A percentile compares a stretch with the other conserved stretches of the same genome.
phyloP scores from a whole-genome alignment of 2,329 filamentous ascomycete genomes.

The Aphanoascus verrucosus region DNA sequence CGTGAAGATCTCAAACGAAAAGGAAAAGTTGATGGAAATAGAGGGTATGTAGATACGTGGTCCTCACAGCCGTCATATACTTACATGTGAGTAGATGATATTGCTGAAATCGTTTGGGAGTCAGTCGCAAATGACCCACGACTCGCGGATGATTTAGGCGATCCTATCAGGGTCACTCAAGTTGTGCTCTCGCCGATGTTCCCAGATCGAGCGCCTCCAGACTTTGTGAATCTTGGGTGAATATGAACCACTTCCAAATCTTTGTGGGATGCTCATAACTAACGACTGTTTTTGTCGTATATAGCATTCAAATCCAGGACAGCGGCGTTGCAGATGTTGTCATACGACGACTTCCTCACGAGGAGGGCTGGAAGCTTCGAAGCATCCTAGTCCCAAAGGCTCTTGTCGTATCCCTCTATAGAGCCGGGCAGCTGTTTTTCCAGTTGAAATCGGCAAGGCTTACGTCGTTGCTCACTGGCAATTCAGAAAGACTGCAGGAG shows the following conservation, averaged over 20 bases:
- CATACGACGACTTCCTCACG: constrained; percentile 8
- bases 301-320: constrained; percentile 12
- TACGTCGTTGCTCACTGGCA: not conserved
- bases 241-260: not conserved
- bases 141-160: not conserved
- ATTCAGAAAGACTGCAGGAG: not conserved
- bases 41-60: not conserved
- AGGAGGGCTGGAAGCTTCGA: constrained; percentile 13
- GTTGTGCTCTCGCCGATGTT: constrained; percentile 6
- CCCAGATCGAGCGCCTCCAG: constrained; percentile 5
- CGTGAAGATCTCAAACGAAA: constrained; percentile 1
- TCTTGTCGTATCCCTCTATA: not conserved
- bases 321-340: constrained; percentile 7
- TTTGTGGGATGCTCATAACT: not conserved
- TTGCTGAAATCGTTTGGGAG: not conserved
- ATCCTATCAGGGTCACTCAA: not conserved
- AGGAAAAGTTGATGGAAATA: not conserved
- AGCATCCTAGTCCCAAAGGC: constrained; percentile 7
- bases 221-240: constrained; percentile 14
- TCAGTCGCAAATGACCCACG: not conserved
- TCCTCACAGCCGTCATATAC: not conserved
- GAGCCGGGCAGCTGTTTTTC: not conserved
- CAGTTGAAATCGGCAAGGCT: constrained; percentile 4
- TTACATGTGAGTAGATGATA: constrained; percentile 1
- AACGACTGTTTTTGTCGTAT: not conserved